Evolutionary conservation across 1,284 basidiomycete genomes (phyloP).

Genomic region (Heterobasidion annosum): DNA sequence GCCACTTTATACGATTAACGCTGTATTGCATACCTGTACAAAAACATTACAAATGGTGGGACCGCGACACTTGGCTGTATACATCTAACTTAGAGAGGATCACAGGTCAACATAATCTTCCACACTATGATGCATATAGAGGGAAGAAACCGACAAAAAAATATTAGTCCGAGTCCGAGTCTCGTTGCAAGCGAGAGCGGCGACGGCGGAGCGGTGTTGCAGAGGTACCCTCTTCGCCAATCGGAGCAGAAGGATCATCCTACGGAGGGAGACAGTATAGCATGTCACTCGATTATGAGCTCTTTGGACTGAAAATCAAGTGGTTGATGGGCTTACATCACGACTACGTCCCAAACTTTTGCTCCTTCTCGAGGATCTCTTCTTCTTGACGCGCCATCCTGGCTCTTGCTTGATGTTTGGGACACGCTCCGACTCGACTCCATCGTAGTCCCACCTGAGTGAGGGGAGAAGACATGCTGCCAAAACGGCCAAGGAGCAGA

Average conservation of each 20-base stretch:
- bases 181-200: not conserved
- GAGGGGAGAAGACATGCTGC: conserved; percentile 30
- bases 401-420: not conserved
- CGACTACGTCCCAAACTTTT: conserved; percentile 13
- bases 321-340: not conserved
- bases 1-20: too few relatives aligned
- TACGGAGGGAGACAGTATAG: not conserved
- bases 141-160: not conserved
- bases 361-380: conserved; percentile 18
- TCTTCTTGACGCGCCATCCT: conserved; percentile 18
- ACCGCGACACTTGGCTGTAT: not conserved
- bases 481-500: conserved; percentile 38
- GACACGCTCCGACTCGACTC: not conserved
- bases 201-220: not conserved
- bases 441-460: conserved; percentile 10
- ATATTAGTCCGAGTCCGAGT: not conserved
- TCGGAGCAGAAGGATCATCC: not conserved
- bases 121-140: not conserved
- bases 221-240: not conserved
- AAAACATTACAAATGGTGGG: not conserved
- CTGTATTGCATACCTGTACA: not conserved
- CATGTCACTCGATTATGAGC: too few relatives aligned
- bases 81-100: not conserved
- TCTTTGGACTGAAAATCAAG: too few relatives aligned
- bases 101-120: not conserved